These are phyloP conservation scores for Mycena floridula DNA, from an alignment of 768 basidiomycete species.

Conservation along the genomic window DNA sequence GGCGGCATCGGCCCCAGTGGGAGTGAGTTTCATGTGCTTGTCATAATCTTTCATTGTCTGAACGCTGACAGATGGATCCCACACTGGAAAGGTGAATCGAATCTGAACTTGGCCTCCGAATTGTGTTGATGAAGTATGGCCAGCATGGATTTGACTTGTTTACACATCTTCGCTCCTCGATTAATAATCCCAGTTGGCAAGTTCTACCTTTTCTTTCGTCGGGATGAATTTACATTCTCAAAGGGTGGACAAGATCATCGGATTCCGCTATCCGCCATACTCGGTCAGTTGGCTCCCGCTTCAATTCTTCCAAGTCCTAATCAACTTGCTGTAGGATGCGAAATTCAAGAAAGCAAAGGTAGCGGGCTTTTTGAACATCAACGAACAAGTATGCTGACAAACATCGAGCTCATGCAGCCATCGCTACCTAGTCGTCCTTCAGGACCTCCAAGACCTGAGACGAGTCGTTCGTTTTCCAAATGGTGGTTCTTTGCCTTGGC, in stretches of 20 bases:
- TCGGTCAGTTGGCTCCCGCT: conserved; percentile 20
- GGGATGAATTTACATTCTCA: neutral
- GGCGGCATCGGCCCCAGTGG: conserved; percentile 59
- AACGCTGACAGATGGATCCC: conserved; percentile 46
- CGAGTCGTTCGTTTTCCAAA: neutral
- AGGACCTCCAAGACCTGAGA: neutral
- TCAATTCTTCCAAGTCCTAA: neutral
- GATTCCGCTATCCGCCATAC: conserved; percentile 60
- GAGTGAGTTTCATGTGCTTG: conserved; percentile 30
- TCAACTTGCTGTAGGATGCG: too few species aligned
- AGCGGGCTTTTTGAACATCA: too few species aligned
- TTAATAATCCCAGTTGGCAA: conserved; percentile 56
- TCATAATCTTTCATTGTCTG: neutral
- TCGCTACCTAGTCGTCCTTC: neutral
- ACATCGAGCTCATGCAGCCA: neutral
- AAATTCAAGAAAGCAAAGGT: too few species aligned
- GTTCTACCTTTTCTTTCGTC: conserved; percentile 10
- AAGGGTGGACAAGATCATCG: conserved; percentile 47
- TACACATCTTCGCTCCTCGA: conserved; percentile 61
- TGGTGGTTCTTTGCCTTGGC: neutral
- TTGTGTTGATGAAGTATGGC: neutral
- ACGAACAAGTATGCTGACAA: too few species aligned
- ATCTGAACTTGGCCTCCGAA: neutral
- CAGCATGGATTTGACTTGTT: conserved; percentile 66
- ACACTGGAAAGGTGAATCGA: conserved; percentile 51